Percentiles rank a stretch among this genome's conserved stretches.
These are phyloP conservation scores for Halteria grandinella DNA, from an alignment of 73 alveolate species.

Conservation along the genomic window DNA sequence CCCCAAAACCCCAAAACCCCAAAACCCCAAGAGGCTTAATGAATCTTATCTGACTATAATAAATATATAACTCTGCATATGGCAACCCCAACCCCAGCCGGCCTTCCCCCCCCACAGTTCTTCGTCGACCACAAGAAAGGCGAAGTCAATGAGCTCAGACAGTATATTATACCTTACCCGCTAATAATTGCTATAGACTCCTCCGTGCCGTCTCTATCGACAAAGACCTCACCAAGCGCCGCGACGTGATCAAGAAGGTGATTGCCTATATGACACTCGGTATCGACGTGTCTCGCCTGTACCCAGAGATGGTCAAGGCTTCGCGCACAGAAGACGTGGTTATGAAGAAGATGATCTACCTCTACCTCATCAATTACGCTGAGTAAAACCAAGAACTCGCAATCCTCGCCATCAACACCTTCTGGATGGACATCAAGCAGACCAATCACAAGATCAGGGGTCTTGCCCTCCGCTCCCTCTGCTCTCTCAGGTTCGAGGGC, in stretches of 20 bases:
- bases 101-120: constrained; percentile 86
- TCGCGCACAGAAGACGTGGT: constrained; percentile 96
- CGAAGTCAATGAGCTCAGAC: constrained; percentile 90
- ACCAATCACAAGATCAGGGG: constrained; percentile 96
- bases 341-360: constrained; percentile 97
- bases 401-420: constrained; percentile 95
- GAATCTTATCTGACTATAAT: no score
- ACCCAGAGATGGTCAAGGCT: constrained; percentile 96
- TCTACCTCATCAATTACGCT: constrained; percentile 95
- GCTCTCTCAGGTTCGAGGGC: constrained; percentile 93
- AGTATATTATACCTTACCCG: not conserved
- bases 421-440: constrained; percentile 92
- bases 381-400: constrained; percentile 94
- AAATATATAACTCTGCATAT: no score
- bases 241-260: constrained; percentile 96
- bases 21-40: no score
- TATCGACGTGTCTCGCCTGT: constrained; percentile 93
- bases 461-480: constrained; percentile 94
- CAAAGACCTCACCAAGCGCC: constrained; percentile 79
- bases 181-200: constrained; percentile 53
- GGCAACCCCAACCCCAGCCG: no score
- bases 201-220: constrained; percentile 86
- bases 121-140: constrained; percentile 96
- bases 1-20: no score
- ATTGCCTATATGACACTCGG: constrained; percentile 98